Conservation (phyloP, 1,284 basidiomycete species). For the Blastosporella zonata region DNA sequence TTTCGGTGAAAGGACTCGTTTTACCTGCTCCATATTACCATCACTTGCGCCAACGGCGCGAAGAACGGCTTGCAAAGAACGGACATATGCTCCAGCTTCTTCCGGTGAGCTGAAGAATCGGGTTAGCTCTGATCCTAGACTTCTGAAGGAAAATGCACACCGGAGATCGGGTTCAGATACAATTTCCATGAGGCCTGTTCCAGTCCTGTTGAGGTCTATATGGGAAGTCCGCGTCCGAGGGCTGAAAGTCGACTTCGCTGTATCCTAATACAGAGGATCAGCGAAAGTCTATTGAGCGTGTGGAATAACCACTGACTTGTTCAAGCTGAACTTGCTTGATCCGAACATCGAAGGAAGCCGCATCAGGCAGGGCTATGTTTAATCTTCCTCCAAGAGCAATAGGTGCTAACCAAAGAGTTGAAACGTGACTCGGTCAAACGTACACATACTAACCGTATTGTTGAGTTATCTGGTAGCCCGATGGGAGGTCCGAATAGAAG, state of each 20-base stretch:
- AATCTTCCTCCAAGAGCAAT: constrained; percentile 74
- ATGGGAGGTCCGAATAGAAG: constrained; percentile 93
- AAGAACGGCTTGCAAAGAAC: constrained; percentile 79
- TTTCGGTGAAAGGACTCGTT: background rate
- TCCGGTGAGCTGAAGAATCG: constrained; percentile 67
- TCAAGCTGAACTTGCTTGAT: constrained; percentile 96
- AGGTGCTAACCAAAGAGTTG: constrained; percentile 49
- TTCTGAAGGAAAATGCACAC: constrained; percentile 35
- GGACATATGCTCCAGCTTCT: constrained; percentile 89
- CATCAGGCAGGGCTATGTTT: constrained; percentile 48
- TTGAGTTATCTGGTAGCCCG: constrained; percentile 97
- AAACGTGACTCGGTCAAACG: constrained; percentile 21
- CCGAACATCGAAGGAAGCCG: constrained; percentile 51
- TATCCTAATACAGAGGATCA: constrained; percentile 62
- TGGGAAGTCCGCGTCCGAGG: constrained; percentile 52
- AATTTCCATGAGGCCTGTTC: constrained; percentile 91
- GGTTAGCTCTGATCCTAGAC: constrained; percentile 8
- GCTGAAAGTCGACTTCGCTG: constrained; percentile 84
- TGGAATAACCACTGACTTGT: constrained; percentile 57
- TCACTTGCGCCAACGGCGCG: constrained; percentile 86
- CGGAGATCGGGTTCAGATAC: constrained; percentile 93
- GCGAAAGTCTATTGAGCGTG: background rate
- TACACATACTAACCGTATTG: constrained; percentile 58
- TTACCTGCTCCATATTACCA: constrained; percentile 95
- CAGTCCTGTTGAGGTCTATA: constrained; percentile 91